Evolutionary conservation across 306 rosid genomes (phyloP).

Genomic region (Psophocarpus tetragonolobus): DNA sequence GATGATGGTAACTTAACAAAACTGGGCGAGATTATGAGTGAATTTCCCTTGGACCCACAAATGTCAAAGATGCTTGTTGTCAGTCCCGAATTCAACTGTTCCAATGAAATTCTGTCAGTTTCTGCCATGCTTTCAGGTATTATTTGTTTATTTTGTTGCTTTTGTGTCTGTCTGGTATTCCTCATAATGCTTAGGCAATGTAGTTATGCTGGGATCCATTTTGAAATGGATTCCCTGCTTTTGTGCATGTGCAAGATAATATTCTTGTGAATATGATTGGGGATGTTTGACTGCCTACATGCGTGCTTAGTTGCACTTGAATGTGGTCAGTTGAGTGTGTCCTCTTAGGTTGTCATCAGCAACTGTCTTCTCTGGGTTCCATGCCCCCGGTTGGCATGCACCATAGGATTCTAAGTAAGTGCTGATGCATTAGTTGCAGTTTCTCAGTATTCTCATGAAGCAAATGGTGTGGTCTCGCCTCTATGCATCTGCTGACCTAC

Average conservation of each 20-base stretch:
- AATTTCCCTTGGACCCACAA: slow-evolving; percentile 91
- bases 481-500: slow-evolving; percentile 99
- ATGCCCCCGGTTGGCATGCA: slow-evolving; percentile 89
- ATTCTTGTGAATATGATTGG: slow-evolving; percentile 44
- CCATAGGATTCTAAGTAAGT: slow-evolving; percentile 76
- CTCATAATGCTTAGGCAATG: slow-evolving; percentile 18
- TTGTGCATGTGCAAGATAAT: slow-evolving; percentile 37
- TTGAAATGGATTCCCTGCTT: slow-evolving; percentile 41
- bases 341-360: slow-evolving; percentile 94
- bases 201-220: slow-evolving; percentile 39
- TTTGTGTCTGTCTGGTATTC: slow-evolving; percentile 40
- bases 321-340: slow-evolving; percentile 55
- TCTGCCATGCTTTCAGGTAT: slow-evolving; percentile 98
- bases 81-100: slow-evolving; percentile 90
- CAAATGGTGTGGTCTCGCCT: slow-evolving; percentile 94
- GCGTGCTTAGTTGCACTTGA: slow-evolving; percentile 47
- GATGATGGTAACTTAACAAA: slow-evolving; percentile 90
- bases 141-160: slow-evolving; percentile 9
- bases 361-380: slow-evolving; percentile 84
- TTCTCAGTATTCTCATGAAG: slow-evolving; percentile 99
- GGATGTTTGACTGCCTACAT: slow-evolving; percentile 42
- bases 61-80: slow-evolving; percentile 98
- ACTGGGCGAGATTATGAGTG: slow-evolving; percentile 93
- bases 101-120: slow-evolving; percentile 83
- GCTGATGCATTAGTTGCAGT: slow-evolving; percentile 98